Evolutionary conservation across 371 early-diverging fungal genomes (phyloP).

Genomic region (Blakeslea trispora): DNA sequence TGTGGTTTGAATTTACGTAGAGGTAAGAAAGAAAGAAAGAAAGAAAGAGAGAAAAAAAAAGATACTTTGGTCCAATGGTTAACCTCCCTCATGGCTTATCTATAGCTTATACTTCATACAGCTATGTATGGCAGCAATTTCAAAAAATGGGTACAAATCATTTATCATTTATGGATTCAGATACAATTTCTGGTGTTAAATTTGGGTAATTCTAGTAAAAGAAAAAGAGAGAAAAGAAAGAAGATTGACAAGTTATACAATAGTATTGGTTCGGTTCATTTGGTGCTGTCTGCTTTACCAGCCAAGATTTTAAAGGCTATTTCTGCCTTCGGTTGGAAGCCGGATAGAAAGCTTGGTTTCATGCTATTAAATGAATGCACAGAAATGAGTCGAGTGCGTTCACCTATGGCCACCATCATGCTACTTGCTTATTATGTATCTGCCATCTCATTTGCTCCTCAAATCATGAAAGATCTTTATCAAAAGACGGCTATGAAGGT

Average conservation of each 20-base stretch:
- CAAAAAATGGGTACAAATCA: slow-evolving; percentile 44
- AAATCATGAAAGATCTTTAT: slow-evolving; percentile 35
- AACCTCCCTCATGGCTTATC: too few relatives aligned
- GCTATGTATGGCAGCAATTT: slow-evolving; percentile 51
- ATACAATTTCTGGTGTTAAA: slow-evolving; percentile 50
- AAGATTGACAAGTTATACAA: too few relatives aligned
- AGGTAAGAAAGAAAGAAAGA: too few relatives aligned
- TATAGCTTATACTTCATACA: slow-evolving; percentile 46
- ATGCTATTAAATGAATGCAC: slow-evolving; percentile 54
- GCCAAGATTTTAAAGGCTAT: slow-evolving; percentile 59
- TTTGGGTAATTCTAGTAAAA: slow-evolving; percentile 39
- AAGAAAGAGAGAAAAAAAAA: too few relatives aligned
- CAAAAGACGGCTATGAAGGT: slow-evolving; percentile 52
- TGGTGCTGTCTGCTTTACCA: slow-evolving; percentile 61
- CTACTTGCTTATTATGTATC: slow-evolving; percentile 41
- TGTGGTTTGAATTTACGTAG: slow-evolving; percentile 53
- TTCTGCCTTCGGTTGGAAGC: slow-evolving; percentile 60
- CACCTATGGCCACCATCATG: slow-evolving; percentile 62
- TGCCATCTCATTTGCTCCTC: slow-evolving; percentile 46
- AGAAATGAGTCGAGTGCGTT: slow-evolving; percentile 54
- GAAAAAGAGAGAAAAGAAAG: neutral
- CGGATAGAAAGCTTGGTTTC: slow-evolving; percentile 60
- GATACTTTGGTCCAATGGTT: too few relatives aligned
- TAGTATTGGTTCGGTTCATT: slow-evolving; percentile 63
- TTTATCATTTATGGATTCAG: slow-evolving; percentile 41